These are phyloP conservation scores for Candida neerlandica DNA, from an alignment of 1,139 yeast genomes.

Conservation along the genomic window DNA sequence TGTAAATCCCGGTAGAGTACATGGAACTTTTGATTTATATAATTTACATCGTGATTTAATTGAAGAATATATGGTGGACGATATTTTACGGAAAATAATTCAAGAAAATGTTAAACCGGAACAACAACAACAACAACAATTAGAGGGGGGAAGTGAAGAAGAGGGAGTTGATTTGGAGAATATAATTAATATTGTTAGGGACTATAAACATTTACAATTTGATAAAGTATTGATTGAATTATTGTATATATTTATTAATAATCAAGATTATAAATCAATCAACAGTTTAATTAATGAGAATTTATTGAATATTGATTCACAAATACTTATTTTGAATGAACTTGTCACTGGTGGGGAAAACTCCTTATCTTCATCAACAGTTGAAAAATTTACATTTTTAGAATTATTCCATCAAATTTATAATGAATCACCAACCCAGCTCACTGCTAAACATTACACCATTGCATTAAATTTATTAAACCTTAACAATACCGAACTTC, in stretches of 20 bases:
- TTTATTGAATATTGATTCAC: neutral
- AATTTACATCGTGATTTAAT: slow-evolving; percentile 23
- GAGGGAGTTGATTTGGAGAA: slow-evolving; percentile 14
- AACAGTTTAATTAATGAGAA: slow-evolving; percentile 5
- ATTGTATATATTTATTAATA: slow-evolving; percentile 1
- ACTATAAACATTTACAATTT: slow-evolving; percentile 9
- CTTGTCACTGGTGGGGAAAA: neutral
- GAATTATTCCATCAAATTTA: slow-evolving; percentile 15
- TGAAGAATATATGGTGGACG: slow-evolving; percentile 17
- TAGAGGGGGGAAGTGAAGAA: neutral
- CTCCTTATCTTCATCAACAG: neutral
- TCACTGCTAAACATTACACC: slow-evolving; percentile 5
- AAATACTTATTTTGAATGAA: neutral
- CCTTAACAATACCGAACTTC: neutral
- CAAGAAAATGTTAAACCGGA: slow-evolving; percentile 16
- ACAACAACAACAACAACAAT: too few relatives aligned
- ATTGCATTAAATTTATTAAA: slow-evolving; percentile 13
- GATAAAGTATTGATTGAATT: neutral
- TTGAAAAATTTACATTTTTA: slow-evolving; percentile 14
- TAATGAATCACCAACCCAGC: slow-evolving; percentile 6
- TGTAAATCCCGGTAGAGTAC: slow-evolving; percentile 46
- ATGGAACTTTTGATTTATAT: slow-evolving; percentile 36
- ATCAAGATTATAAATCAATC: slow-evolving; percentile 5
- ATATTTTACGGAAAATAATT: slow-evolving; percentile 25
- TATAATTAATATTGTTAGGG: slow-evolving; percentile 7